Base-by-base conservation (phyloP, 306 rosid species). In the Fragaria nilgerrensis region DNA sequence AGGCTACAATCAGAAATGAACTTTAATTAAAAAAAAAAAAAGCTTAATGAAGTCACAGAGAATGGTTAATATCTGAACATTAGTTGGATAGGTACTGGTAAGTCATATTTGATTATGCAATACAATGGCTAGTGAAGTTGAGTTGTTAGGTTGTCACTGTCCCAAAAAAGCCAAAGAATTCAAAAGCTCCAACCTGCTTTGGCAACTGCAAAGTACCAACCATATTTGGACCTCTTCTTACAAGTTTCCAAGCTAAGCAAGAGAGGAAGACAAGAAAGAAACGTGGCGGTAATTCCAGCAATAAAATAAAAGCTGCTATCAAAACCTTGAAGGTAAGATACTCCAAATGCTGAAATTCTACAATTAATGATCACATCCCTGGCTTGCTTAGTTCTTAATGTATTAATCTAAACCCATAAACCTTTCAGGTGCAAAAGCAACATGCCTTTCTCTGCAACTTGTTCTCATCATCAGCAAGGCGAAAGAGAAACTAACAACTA, bases 131-230 rank as follows among this genome's bases (percentile, higher is more conserved):
- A 62, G 74, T 45, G 41, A 80, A 56, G 71, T 74, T 8, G 25
- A 1, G 67, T 41, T 22, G 73, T 80, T 61, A 87, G 91, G 49
- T 47, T 39, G 77, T 64, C 68, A 29, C 74, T 78, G 59, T 82
- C 44, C 73, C 56, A 75, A 83, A 81, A 80, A 81, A 80, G 76
- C 62, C 77, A 2, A 79, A 81, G 78, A 10, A 76, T 65, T 43
- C 41, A 65, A 76, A 50, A 75, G 75, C 22, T 27, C 70, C 86
- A 68, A 34, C 81, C 79, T 89, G 87, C 78, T 80, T 85, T 64
- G 88, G 89, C 23, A 84, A 62, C 72, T 86, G 88, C 86, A 86
- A 80, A 56, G n/a, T 88, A 70, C 93, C 89, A 27, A 78, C 80
- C 75, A 76, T 77, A 73, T 79, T 81, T 78, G 82, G 84, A 74